Evolutionary conservation across 164 flowering plant species (phyloP).

Genomic region (Magnolia officinalis): DNA sequence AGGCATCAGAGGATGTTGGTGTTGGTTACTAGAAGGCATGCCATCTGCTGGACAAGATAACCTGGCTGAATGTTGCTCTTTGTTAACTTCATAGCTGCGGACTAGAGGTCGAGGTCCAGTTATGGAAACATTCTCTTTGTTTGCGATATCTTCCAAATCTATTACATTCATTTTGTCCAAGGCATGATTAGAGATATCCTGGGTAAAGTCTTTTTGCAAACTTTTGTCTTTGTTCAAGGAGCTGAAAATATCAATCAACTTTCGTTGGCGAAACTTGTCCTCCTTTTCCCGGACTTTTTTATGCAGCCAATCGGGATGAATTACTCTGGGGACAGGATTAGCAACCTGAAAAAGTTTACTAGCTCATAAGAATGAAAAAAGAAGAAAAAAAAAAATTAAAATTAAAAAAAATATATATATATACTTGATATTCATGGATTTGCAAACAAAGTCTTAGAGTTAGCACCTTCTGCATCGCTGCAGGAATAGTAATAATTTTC

Average conservation of each 20-base stretch:
- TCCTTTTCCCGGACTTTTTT: constrained; percentile 95
- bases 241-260: constrained; percentile 73
- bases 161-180: constrained; percentile 29
- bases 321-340: constrained; percentile 96
- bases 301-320: constrained; percentile 98
- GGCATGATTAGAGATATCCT: constrained; percentile 14
- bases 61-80: constrained; percentile 25
- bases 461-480: constrained; percentile 98
- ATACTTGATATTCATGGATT: neutral
- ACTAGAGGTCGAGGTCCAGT: constrained; percentile 64
- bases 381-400: neutral
- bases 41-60: constrained; percentile 4
- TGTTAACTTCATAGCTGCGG: constrained; percentile 48
- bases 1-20: constrained; percentile 13
- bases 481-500: constrained; percentile 96
- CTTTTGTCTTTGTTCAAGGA: constrained; percentile 30
- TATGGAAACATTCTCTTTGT: constrained; percentile 26
- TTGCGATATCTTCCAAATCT: constrained; percentile 78
- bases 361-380: neutral
- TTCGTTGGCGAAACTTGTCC: constrained; percentile 88
- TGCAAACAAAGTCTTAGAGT: constrained; percentile 6
- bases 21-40: constrained; percentile 6
- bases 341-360: constrained; percentile 51
- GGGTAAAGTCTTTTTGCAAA: constrained; percentile 17
- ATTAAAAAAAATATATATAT: too few species aligned